A percentile compares a stretch with the other conserved stretches of the same genome.
Evolutionary conservation across 768 basidiomycete species (phyloP).

Genomic region (Lactarius akahatsu): DNA sequence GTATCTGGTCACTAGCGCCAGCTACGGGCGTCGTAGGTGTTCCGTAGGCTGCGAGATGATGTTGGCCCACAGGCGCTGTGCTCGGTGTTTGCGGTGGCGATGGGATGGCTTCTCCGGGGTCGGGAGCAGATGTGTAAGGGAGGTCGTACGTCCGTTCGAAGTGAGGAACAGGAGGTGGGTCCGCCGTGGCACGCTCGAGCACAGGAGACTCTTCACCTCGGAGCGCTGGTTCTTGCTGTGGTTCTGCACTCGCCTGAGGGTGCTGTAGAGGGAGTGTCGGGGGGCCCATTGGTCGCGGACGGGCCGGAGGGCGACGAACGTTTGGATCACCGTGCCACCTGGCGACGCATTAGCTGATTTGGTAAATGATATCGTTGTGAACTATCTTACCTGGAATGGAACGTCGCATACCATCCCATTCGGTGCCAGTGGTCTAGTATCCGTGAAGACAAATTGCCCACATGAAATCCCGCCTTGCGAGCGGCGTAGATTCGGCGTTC

Average conservation of each 20-base stretch:
- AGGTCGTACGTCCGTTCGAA: constrained; percentile 27
- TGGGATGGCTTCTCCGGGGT: constrained; percentile 27
- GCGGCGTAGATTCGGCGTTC: constrained; percentile 69
- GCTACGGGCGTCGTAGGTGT: constrained; percentile 22
- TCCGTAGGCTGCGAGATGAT: constrained; percentile 15
- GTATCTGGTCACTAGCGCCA: constrained; percentile 40
- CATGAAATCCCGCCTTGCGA: constrained; percentile 62
- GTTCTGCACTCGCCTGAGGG: constrained; percentile 18
- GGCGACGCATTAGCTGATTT: constrained; percentile 7
- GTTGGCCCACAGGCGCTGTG: constrained; percentile 23
- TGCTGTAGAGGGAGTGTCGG: constrained; percentile 24
- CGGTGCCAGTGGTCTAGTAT: constrained; percentile 80
- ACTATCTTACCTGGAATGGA: constrained; percentile 57
- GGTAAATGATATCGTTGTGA: not conserved
- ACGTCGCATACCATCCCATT: constrained; percentile 73
- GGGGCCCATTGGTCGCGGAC: constrained; percentile 29
- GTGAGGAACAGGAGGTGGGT: constrained; percentile 25
- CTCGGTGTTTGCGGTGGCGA: constrained; percentile 30
- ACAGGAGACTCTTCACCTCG: constrained; percentile 26
- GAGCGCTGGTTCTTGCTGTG: constrained; percentile 22
- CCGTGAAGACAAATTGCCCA: constrained; percentile 70
- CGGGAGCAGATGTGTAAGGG: constrained; percentile 21
- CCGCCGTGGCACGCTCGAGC: constrained; percentile 20
- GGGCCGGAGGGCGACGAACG: constrained; percentile 28
- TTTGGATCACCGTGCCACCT: constrained; percentile 30